These are phyloP conservation scores for Rhinocladiella mackenziei DNA, from an alignment of 2,329 filamentous ascomycete species.

Conservation along the genomic window DNA sequence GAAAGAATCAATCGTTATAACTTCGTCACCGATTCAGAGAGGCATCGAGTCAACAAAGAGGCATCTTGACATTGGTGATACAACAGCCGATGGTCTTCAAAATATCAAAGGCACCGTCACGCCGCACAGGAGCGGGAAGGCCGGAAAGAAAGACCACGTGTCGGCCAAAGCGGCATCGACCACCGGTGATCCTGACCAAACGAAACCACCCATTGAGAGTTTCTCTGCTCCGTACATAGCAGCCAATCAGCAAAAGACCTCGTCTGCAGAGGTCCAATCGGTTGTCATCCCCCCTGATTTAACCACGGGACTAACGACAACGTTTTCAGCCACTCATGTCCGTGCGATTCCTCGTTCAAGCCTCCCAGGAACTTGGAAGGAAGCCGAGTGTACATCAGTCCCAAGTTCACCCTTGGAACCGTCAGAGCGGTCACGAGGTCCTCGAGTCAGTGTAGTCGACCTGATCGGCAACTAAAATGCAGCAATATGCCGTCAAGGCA, in stretches of 20 bases:
- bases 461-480: conserved; percentile 20
- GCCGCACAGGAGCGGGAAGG: conserved; percentile 1
- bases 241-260: conserved; percentile 4
- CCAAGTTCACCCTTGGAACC: too few relatives aligned
- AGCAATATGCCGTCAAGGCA: conserved; percentile 13
- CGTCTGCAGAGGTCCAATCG: not conserved
- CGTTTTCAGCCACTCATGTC: conserved; percentile 15
- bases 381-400: conserved; percentile 25
- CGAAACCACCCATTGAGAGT: conserved; percentile 15
- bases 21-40: not conserved
- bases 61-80: not conserved
- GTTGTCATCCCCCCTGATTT: conserved; percentile 4
- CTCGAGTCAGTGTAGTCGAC: conserved; percentile 27
- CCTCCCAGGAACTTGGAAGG: conserved; percentile 36
- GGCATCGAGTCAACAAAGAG: not conserved
- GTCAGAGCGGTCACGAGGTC: too few relatives aligned
- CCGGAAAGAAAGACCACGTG: conserved; percentile 2
- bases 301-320: conserved; percentile 7
- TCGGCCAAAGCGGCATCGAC: not conserved
- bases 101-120: conserved; percentile 7
- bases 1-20: not conserved
- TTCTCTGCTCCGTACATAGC: conserved; percentile 19
- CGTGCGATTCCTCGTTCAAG: conserved; percentile 34
- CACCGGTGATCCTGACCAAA: not conserved
- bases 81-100: not conserved